phyloP scores from a whole-genome alignment of 768 basidiomycete genomes.

The Podaxis pistillaris region DNA sequence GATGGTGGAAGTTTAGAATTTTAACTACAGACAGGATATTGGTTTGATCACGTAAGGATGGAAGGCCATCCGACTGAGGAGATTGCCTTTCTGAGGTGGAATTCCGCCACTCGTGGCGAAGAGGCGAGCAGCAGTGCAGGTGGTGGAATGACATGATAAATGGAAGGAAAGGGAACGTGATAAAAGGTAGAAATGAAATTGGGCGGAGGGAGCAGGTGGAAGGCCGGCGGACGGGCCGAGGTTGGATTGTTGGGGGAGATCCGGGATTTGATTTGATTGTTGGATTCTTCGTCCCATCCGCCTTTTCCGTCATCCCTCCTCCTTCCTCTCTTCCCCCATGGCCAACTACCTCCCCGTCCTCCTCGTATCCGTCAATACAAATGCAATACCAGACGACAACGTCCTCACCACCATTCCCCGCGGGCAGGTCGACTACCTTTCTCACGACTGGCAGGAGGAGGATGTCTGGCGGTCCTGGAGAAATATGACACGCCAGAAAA shows the following conservation, averaged over 20 bases:
- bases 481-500: constrained; percentile 97
- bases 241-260: constrained; percentile 12
- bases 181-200: constrained; percentile 1
- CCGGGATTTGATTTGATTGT: constrained; percentile 13
- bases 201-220: neutral
- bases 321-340: constrained; percentile 18
- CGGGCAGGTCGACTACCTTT: constrained; percentile 98
- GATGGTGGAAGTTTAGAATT: neutral
- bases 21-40: neutral
- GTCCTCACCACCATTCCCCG: constrained; percentile 80
- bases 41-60: neutral
- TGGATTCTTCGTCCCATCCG: constrained; percentile 13
- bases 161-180: neutral
- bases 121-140: neutral
- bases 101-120: neutral
- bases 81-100: constrained; percentile 1
- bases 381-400: constrained; percentile 68
- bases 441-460: constrained; percentile 96
- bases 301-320: constrained; percentile 16
- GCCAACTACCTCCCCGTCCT: constrained; percentile 61
- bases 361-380: constrained; percentile 60
- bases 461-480: constrained; percentile 99
- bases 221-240: constrained; percentile 10
- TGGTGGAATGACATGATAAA: neutral
- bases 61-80: neutral